Conservation (phyloP, 257 asterid species). For the Capsicum rhomboideum region DNA sequence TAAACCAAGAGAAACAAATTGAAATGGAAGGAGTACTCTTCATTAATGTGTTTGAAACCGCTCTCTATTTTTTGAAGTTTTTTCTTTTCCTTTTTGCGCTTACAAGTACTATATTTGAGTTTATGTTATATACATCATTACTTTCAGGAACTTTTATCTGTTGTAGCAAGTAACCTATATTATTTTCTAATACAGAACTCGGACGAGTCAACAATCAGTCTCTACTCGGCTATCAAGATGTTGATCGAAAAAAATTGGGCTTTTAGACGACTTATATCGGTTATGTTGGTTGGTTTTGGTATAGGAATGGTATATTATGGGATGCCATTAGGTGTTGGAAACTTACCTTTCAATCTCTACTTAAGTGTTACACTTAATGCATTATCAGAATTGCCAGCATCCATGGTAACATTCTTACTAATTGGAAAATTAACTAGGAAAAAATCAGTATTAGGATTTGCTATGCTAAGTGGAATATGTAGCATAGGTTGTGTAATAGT, state of each 20-base stretch:
- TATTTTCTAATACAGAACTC: neutral
- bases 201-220: constrained; percentile 5
- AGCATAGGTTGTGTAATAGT: constrained; percentile 35
- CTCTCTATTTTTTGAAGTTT: neutral
- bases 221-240: constrained; percentile 38
- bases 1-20: neutral
- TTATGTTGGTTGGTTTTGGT: constrained; percentile 54
- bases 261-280: constrained; percentile 24
- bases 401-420: constrained; percentile 22
- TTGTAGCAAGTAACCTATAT: neutral
- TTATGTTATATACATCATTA: neutral
- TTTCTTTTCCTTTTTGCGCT: neutral
- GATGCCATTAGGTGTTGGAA: constrained; percentile 62
- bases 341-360: constrained; percentile 34
- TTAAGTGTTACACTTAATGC: constrained; percentile 56
- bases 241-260: constrained; percentile 45
- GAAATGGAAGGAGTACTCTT: neutral
- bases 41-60: neutral
- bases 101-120: neutral
- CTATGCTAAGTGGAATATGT: constrained; percentile 43
- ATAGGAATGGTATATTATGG: constrained; percentile 57
- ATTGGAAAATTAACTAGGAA: constrained; percentile 34
- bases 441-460: constrained; percentile 19
- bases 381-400: constrained; percentile 48
- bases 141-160: neutral